Conservation (phyloP, 495 filamentous ascomycete genomes). For the Lentithecium fluviatile region DNA sequence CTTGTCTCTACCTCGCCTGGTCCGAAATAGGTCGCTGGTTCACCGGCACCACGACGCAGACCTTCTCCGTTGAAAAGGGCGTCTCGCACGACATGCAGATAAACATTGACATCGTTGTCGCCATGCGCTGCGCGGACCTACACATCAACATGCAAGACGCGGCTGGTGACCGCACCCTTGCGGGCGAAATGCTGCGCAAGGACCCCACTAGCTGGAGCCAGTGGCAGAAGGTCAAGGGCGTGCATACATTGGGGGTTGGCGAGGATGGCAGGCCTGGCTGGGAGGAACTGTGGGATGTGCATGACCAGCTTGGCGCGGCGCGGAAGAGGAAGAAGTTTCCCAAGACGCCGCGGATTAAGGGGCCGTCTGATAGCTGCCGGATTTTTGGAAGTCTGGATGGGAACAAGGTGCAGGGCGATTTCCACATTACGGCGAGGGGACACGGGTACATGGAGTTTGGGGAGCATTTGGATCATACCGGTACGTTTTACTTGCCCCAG, state of each 20-base stretch:
- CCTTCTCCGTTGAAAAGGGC: slow-evolving; percentile 92
- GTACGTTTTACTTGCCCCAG: no score
- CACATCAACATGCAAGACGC: slow-evolving; percentile 98
- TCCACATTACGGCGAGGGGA: slow-evolving; percentile 93
- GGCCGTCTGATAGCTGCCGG: slow-evolving; percentile 65
- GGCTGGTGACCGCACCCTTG: slow-evolving; percentile 84
- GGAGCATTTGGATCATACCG: slow-evolving; percentile 77
- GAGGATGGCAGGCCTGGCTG: slow-evolving; percentile 36
- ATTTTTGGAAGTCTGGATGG: slow-evolving; percentile 87
- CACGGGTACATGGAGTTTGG: slow-evolving; percentile 85
- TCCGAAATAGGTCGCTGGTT: slow-evolving; percentile 81
- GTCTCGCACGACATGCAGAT: slow-evolving; percentile 84
- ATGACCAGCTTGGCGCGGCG: slow-evolving; percentile 67
- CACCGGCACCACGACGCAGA: slow-evolving; percentile 76
- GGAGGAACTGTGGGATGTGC: slow-evolving; percentile 67
- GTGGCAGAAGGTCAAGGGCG: slow-evolving; percentile 71
- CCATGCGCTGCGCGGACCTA: slow-evolving; percentile 83
- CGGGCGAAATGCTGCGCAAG: slow-evolving; percentile 67
- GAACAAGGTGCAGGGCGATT: slow-evolving; percentile 97
- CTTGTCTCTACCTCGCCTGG: slow-evolving; percentile 70
- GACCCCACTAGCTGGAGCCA: slow-evolving; percentile 78
- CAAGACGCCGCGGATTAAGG: slow-evolving; percentile 67
- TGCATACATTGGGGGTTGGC: slow-evolving; percentile 63
- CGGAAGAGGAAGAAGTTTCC: slow-evolving; percentile 64
- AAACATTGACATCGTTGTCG: slow-evolving; percentile 91